Evolutionary conservation across 441 rosid species (phyloP).

Genomic region (Gossypium lobatum): DNA sequence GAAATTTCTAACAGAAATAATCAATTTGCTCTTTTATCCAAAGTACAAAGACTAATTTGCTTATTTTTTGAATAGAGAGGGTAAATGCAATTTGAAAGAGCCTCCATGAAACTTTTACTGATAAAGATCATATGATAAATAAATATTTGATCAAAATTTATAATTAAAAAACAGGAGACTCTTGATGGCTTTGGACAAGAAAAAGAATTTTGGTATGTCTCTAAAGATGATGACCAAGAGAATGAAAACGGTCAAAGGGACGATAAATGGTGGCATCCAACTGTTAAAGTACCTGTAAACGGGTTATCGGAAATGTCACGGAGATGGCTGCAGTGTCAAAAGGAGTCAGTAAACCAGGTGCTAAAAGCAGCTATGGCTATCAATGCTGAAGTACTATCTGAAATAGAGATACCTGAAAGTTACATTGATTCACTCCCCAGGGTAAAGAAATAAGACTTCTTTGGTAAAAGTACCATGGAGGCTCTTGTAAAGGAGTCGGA

Average conservation of each 20-base stretch:
- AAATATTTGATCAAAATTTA: background rate
- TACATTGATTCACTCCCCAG: constrained; percentile 58
- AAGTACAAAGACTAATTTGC: too few species aligned
- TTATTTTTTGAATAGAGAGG: too few species aligned
- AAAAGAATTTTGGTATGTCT: constrained; percentile 48
- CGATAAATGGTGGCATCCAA: constrained; percentile 63
- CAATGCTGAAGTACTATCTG: constrained; percentile 42
- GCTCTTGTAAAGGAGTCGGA: too few species aligned
- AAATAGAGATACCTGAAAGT: constrained; percentile 60
- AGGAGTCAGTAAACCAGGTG: constrained; percentile 46
- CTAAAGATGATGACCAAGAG: constrained; percentile 20
- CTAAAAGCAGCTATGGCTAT: constrained; percentile 58
- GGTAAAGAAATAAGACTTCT: constrained; percentile 27
- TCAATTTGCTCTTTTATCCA: too few species aligned
- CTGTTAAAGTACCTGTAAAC: constrained; percentile 38
- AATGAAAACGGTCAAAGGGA: constrained; percentile 26
- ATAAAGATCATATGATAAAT: background rate
- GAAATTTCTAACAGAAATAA: too few species aligned
- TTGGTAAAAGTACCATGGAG: too few species aligned
- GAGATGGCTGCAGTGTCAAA: constrained; percentile 39
- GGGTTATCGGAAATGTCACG: constrained; percentile 44
- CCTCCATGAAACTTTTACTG: background rate
- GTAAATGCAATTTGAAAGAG: too few species aligned
- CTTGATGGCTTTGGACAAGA: constrained; percentile 32
- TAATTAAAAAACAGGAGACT: constrained; percentile 24